phyloP scores from a whole-genome alignment of 345 rosid species.

The Heritiera fomes region DNA sequence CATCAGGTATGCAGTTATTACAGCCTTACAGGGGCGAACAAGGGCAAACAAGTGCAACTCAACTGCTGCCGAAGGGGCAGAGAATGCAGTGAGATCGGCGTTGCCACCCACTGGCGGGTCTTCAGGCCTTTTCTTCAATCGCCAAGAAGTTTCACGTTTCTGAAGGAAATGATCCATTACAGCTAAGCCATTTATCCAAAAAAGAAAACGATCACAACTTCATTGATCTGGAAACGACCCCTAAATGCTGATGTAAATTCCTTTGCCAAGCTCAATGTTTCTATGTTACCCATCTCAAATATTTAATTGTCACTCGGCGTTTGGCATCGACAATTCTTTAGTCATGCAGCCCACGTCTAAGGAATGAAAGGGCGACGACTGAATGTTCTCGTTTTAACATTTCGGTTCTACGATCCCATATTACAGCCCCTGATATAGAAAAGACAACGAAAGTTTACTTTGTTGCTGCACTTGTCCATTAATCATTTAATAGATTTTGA shows the following conservation, averaged over 20 bases:
- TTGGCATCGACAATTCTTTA: too few relatives aligned
- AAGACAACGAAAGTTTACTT: too few relatives aligned
- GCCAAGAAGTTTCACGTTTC: conserved; percentile 6
- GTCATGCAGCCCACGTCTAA: too few relatives aligned
- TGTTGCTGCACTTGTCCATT: background rate
- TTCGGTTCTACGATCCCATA: background rate
- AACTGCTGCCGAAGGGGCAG: conserved; percentile 22
- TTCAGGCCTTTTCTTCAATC: conserved; percentile 17
- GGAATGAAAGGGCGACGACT: too few relatives aligned
- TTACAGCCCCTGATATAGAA: background rate
- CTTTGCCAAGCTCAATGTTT: background rate
- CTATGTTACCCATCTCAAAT: background rate
- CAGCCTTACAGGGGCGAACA: too few relatives aligned
- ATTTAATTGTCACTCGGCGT: too few relatives aligned
- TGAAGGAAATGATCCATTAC: background rate
- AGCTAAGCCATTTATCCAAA: background rate
- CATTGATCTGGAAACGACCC: background rate
- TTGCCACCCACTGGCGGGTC: conserved; percentile 2
- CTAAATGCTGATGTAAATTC: background rate
- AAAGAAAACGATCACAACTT: too few relatives aligned
- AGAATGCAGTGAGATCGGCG: conserved; percentile 6
- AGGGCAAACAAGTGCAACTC: too few relatives aligned
- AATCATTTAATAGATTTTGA: background rate
- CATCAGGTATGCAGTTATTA: too few relatives aligned
- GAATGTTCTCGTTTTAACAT: background rate